Percentiles rank a stretch among this genome's conserved stretches.
Conservation (phyloP, 805 yeast genomes). For the Ogataea polymorpha region DNA sequence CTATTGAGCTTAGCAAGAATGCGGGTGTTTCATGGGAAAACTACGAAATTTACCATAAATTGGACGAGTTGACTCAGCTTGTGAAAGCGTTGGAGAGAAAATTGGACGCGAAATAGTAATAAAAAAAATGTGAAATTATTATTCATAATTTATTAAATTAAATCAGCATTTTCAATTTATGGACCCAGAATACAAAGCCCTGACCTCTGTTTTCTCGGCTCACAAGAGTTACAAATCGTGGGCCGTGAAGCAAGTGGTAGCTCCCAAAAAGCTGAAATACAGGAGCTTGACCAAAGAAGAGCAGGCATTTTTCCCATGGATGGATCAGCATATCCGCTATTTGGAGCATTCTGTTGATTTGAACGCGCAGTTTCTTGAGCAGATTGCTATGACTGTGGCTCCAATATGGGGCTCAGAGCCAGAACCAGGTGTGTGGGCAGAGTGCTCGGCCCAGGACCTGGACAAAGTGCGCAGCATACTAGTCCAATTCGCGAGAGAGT, state of each 20-base stretch:
- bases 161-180: background rate
- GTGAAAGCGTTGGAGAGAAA: conserved; percentile 34
- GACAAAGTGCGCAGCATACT: conserved; percentile 58
- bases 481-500: conserved; percentile 58
- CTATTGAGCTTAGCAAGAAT: conserved; percentile 51
- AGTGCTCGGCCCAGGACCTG: conserved; percentile 40
- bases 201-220: conserved; percentile 32
- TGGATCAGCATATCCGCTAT: conserved; percentile 37
- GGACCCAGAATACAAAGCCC: conserved; percentile 29
- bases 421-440: conserved; percentile 39
- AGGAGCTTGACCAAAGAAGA: conserved; percentile 40
- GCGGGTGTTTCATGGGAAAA: conserved; percentile 64
- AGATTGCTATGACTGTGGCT: conserved; percentile 43
- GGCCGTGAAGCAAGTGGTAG: conserved; percentile 32
- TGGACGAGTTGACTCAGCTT: conserved; percentile 43
- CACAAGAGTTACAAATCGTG: conserved; percentile 33
- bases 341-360: conserved; percentile 41
- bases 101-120: conserved; percentile 17
- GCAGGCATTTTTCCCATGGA: conserved; percentile 47
- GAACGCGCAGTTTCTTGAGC: conserved; percentile 43
- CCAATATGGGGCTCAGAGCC: conserved; percentile 47
- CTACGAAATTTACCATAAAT: conserved; percentile 49
- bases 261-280: conserved; percentile 35
- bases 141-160: background rate
- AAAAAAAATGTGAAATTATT: conserved; percentile 15